A percentile compares a stretch with the other conserved stretches of the same genome.
Evolutionary conservation across 176 grass and related monocot species (phyloP).

Genomic region (Carex scoparia): DNA sequence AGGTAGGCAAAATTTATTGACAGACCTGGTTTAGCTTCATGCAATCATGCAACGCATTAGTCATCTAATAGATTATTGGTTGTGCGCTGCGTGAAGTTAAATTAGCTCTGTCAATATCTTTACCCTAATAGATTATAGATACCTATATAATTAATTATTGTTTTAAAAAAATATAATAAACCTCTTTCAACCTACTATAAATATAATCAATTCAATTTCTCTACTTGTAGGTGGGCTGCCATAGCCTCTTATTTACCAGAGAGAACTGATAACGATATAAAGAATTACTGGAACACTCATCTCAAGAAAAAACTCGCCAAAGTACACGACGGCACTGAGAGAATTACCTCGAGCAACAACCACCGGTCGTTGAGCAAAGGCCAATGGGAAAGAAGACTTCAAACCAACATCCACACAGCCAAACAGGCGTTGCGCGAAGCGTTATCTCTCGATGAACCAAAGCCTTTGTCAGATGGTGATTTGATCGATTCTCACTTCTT

Average conservation of each 20-base stretch:
- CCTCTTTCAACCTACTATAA: background rate
- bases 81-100: too few species aligned
- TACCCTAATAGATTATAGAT: conserved; percentile 38
- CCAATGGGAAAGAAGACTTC: conserved; percentile 74
- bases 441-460: conserved; percentile 19
- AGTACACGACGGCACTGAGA: background rate
- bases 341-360: conserved; percentile 17
- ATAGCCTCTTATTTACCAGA: conserved; percentile 93
- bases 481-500: conserved; percentile 24
- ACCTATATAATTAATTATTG: background rate
- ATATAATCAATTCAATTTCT: background rate
- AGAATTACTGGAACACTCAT: conserved; percentile 99
- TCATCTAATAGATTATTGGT: too few species aligned
- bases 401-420: conserved; percentile 75
- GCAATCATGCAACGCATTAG: too few species aligned
- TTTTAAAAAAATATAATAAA: background rate
- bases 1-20: background rate
- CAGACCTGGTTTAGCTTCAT: too few species aligned
- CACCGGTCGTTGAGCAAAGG: conserved; percentile 53
- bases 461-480: background rate
- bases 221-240: conserved; percentile 59
- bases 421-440: conserved; percentile 64
- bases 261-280: conserved; percentile 97
- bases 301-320: conserved; percentile 66
- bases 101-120: too few species aligned